These are phyloP conservation scores for Nitzschia inconspicua DNA, from an alignment of 108 stramenopile species.

Conservation along the genomic window DNA sequence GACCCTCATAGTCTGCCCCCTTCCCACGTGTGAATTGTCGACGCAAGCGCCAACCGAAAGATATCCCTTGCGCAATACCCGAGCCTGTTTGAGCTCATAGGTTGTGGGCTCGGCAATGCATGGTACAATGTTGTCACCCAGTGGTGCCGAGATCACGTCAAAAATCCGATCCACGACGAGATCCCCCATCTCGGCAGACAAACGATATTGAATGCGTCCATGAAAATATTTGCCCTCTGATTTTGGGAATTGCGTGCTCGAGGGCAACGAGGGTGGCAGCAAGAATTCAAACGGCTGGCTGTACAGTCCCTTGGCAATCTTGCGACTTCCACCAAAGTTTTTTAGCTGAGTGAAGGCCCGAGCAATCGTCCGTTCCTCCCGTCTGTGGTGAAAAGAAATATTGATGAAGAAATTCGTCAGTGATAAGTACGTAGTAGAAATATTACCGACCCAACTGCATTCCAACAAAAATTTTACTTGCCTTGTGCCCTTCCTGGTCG, in stretches of 20 bases:
- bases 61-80: constrained; percentile 10
- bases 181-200: constrained; percentile 10
- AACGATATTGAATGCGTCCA: constrained; percentile 13
- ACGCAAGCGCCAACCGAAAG: constrained; percentile 21
- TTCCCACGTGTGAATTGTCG: constrained; percentile 18
- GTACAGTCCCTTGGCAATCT: constrained; percentile 6
- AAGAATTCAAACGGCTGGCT: constrained; percentile 10
- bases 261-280: constrained; percentile 19
- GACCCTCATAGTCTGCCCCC: constrained; percentile 10
- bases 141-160: constrained; percentile 19
- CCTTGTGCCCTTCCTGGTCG: neutral
- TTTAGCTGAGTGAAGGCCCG: constrained; percentile 6
- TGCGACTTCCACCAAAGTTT: neutral
- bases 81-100: constrained; percentile 11
- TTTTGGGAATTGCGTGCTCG: constrained; percentile 17
- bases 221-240: neutral
- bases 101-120: constrained; percentile 22
- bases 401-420: neutral
- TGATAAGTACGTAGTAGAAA: neutral
- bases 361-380: constrained; percentile 13
- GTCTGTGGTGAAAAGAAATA: neutral
- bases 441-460: neutral
- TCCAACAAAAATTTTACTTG: neutral
- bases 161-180: neutral
- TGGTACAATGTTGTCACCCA: constrained; percentile 21